phyloP scores from a whole-genome alignment of 352 stramenopile species.

The Peronospora destructor region DNA sequence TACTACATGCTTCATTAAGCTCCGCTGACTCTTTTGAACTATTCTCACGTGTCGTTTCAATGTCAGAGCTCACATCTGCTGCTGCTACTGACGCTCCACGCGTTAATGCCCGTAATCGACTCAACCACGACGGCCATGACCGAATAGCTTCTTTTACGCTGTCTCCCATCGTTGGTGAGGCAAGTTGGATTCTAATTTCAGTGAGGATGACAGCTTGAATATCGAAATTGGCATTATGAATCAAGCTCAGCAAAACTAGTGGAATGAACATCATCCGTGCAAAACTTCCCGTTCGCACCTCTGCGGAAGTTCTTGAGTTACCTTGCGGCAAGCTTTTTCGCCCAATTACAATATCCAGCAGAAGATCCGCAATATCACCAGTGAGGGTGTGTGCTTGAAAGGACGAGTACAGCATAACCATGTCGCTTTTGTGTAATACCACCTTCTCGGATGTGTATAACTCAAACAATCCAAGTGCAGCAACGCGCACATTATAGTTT shows the following conservation, averaged over 20 bases:
- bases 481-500: constrained; percentile 44
- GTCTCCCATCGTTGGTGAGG: constrained; percentile 37
- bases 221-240: constrained; percentile 38
- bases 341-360: constrained; percentile 63
- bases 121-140: constrained; percentile 11
- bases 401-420: constrained; percentile 54
- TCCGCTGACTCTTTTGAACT: neutral
- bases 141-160: constrained; percentile 60
- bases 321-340: constrained; percentile 21
- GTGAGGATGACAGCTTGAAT: constrained; percentile 48
- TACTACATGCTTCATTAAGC: no score
- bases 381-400: constrained; percentile 50
- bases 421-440: constrained; percentile 45
- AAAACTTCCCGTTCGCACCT: constrained; percentile 6
- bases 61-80: constrained; percentile 8
- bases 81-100: constrained; percentile 10
- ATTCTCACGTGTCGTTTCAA: constrained; percentile 4
- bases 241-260: constrained; percentile 43
- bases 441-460: constrained; percentile 63
- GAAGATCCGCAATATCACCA: constrained; percentile 34
- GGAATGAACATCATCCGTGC: constrained; percentile 51
- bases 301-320: constrained; percentile 3
- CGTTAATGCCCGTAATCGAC: constrained; percentile 32
- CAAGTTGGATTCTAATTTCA: constrained; percentile 49
- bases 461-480: constrained; percentile 62